These are phyloP conservation scores for Eucalyptus albens DNA, from an alignment of 345 rosid genomes.

Conservation along the genomic window DNA sequence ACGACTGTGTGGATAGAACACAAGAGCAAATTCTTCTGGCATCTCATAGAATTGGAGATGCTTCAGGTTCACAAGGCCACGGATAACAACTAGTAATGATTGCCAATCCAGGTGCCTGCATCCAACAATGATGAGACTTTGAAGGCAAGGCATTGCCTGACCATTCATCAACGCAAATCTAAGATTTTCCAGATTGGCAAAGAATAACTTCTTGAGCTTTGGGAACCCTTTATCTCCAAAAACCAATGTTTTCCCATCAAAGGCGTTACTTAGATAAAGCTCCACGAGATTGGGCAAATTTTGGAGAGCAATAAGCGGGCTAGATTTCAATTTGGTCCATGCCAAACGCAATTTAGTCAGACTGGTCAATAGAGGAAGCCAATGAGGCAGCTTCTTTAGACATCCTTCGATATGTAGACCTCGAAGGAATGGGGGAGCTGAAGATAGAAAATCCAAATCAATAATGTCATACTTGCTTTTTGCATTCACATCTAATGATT, in stretches of 20 bases:
- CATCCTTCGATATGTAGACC: background rate
- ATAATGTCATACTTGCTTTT: accelerated
- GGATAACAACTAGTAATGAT: background rate
- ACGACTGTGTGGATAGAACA: background rate
- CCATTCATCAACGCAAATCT: background rate
- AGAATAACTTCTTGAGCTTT: background rate
- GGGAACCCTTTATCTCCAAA: background rate
- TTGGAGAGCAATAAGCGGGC: background rate
- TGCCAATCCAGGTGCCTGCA: background rate
- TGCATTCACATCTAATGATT: accelerated
- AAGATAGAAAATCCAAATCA: background rate
- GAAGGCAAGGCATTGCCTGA: background rate
- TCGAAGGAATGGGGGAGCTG: background rate
- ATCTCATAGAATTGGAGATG: background rate
- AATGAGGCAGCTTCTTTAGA: background rate
- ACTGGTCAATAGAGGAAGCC: background rate
- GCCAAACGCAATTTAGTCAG: background rate
- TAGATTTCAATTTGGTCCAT: background rate
- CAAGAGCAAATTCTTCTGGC: background rate
- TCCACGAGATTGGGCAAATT: background rate
- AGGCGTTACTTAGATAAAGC: accelerated
- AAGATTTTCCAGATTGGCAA: background rate
- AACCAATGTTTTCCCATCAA: background rate
- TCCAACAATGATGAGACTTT: background rate
- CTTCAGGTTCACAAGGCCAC: background rate